Evolutionary conservation across 2,329 filamentous ascomycete species (phyloP).

Genomic region (Diaporthe sp.): DNA sequence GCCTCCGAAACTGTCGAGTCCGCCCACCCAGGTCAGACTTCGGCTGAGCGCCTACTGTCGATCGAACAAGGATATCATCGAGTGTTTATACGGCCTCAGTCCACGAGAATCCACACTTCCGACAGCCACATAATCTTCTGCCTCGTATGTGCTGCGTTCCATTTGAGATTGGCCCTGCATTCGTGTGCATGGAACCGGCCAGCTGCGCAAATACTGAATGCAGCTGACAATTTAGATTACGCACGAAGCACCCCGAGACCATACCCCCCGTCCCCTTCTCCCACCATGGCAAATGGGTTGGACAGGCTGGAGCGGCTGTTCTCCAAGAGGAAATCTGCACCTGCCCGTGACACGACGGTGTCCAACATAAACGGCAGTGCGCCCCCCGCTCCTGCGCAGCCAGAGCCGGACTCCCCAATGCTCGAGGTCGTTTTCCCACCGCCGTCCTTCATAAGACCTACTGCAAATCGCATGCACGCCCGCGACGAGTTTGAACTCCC

Average conservation of each 20-base stretch:
- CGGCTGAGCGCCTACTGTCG: slow-evolving; percentile 16
- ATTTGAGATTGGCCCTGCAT: slow-evolving; percentile 16
- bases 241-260: slow-evolving; percentile 32
- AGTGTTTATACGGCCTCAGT: slow-evolving; percentile 31
- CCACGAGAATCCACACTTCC: slow-evolving; percentile 20
- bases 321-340: slow-evolving; percentile 52
- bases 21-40: background rate
- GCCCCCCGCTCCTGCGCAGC: slow-evolving; percentile 20
- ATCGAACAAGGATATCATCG: slow-evolving; percentile 30
- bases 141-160: slow-evolving; percentile 25
- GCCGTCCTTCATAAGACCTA: slow-evolving; percentile 67
- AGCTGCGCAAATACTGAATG: slow-evolving; percentile 25
- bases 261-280: background rate
- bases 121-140: slow-evolving; percentile 29
- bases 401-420: slow-evolving; percentile 31
- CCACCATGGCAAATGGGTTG: slow-evolving; percentile 59
- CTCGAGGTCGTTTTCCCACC: slow-evolving; percentile 56
- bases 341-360: slow-evolving; percentile 39
- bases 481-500: slow-evolving; percentile 54
- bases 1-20: background rate
- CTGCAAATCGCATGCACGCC: slow-evolving; percentile 61
- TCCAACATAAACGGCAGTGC: slow-evolving; percentile 33
- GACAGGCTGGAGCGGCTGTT: slow-evolving; percentile 65
- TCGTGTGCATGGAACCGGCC: background rate
- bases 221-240: slow-evolving; percentile 38